Evolutionary conservation across 2,329 filamentous ascomycete genomes (phyloP), one percentile per base, ranked within the genome.

Genomic region (Scytalidium lignicola): DNA sequence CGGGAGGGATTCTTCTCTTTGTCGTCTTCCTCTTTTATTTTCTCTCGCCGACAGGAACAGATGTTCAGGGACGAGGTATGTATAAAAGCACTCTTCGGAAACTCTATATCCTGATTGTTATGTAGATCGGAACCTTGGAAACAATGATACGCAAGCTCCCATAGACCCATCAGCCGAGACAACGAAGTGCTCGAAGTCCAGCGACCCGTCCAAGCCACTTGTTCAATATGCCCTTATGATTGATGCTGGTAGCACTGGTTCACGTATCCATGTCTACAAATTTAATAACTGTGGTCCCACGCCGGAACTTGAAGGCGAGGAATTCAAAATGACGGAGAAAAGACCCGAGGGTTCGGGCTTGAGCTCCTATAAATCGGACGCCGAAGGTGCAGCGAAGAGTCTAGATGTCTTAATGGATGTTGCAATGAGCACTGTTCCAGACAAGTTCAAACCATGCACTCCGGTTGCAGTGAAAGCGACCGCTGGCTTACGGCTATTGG

Each of bases 181-280:
- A 55, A 76, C 80, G 41, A 86, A 82, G 71, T 99, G 93, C 78
- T 83, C 83, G 51, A 88, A 85, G 65, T 90, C 93, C 40, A 85
- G 80, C 72, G 89, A 90, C 61, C 83, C 87, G 63, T 86, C 90
- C 57, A 97, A 96, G 74, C 92, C 93, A 44, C 82, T 99, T 58
- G 85, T 96, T 54, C 93, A 99, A 67, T 99, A 97, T 73, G 95
- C 93, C 53, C 80, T 97, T 63, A 99, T 99, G 93, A 89, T 99
- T 64, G 93, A 99, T 70, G 93, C 93, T 43, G 93, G 93, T 61
- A 97, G 91, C 75, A 97, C 93, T 48, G 93, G 93, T 53, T 97
- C 93, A 52, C 87, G 93, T 61, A 96, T 99, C 66, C 95, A 99
- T 74, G 90, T 97, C 51, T 99, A 96, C 78, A 88, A 90, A 66